A percentile compares a stretch with the other conserved stretches of the same genome.
Conservation (phyloP, 2,329 filamentous ascomycete genomes). For the Aspergillus sp. region DNA sequence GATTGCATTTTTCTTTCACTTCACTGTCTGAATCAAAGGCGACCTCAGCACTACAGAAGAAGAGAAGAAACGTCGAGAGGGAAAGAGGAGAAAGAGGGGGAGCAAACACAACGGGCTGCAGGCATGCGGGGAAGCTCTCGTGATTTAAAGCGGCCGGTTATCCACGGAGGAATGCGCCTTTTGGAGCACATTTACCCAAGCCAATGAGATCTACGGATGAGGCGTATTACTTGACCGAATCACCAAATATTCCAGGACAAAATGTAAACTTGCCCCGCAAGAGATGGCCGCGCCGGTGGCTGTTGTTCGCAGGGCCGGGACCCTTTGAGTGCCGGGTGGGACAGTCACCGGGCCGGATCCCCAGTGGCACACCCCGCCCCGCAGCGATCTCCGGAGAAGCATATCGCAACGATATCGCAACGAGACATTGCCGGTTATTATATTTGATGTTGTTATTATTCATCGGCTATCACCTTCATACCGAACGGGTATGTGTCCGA, state of each 20-base stretch:
- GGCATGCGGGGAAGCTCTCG: slow-evolving; percentile 34
- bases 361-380: neutral
- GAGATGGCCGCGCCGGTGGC: neutral
- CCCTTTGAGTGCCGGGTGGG: slow-evolving; percentile 14
- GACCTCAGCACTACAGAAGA: neutral
- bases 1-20: slow-evolving; percentile 32
- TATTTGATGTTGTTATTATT: neutral
- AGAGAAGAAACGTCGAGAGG: slow-evolving; percentile 12
- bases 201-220: neutral
- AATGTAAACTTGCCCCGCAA: neutral
- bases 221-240: neutral
- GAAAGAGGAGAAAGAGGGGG: slow-evolving; percentile 3
- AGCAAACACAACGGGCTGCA: slow-evolving; percentile 17
- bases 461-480: neutral
- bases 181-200: neutral
- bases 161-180: neutral
- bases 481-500: no score
- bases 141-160: slow-evolving; percentile 21
- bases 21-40: slow-evolving; percentile 5
- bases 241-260: neutral
- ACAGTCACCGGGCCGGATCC: slow-evolving; percentile 17
- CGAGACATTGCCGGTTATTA: neutral
- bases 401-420: neutral
- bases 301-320: neutral
- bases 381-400: neutral